Evolutionary conservation across 768 basidiomycete genomes (phyloP).

Genomic region (Rhizopogon rudus): DNA sequence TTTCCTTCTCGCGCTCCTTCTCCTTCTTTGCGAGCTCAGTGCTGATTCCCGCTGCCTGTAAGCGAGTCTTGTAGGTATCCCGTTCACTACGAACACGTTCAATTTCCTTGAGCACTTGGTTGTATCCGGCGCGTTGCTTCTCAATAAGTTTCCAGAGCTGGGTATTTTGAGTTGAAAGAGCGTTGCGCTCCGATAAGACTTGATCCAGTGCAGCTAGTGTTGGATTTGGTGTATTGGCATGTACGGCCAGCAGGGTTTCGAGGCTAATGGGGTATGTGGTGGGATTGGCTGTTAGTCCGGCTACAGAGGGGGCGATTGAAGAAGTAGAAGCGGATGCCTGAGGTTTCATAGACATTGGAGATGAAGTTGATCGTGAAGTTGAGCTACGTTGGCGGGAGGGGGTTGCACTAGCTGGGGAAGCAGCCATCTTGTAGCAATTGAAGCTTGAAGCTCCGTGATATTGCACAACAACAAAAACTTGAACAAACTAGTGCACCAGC

Average conservation of each 20-base stretch:
- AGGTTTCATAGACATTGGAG: slow-evolving; percentile 27
- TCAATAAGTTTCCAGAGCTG: slow-evolving; percentile 96
- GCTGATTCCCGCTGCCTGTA: slow-evolving; percentile 26
- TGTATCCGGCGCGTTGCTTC: slow-evolving; percentile 82
- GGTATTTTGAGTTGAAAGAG: slow-evolving; percentile 74
- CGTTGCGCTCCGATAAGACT: slow-evolving; percentile 75
- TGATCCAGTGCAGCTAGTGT: slow-evolving; percentile 63
- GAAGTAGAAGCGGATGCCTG: slow-evolving; percentile 26
- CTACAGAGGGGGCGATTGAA: slow-evolving; percentile 19
- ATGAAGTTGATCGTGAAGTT: slow-evolving; percentile 14
- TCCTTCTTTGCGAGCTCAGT: slow-evolving; percentile 36
- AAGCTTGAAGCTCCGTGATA: not conserved
- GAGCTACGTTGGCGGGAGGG: slow-evolving; percentile 20
- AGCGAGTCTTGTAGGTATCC: slow-evolving; percentile 47
- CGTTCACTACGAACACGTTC: slow-evolving; percentile 81
- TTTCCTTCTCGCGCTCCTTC: slow-evolving; percentile 15
- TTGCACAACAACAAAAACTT: not conserved
- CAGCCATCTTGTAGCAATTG: not conserved
- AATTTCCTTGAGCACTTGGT: slow-evolving; percentile 76
- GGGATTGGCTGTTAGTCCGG: slow-evolving; percentile 23
- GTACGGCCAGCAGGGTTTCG: slow-evolving; percentile 50
- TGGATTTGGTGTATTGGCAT: slow-evolving; percentile 51
- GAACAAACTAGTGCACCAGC: not conserved
- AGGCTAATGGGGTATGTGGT: slow-evolving; percentile 36
- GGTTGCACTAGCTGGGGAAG: slow-evolving; percentile 9